These are phyloP conservation scores for Xerophyta viscosa DNA, from an alignment of 106 monocot species.

Conservation along the genomic window DNA sequence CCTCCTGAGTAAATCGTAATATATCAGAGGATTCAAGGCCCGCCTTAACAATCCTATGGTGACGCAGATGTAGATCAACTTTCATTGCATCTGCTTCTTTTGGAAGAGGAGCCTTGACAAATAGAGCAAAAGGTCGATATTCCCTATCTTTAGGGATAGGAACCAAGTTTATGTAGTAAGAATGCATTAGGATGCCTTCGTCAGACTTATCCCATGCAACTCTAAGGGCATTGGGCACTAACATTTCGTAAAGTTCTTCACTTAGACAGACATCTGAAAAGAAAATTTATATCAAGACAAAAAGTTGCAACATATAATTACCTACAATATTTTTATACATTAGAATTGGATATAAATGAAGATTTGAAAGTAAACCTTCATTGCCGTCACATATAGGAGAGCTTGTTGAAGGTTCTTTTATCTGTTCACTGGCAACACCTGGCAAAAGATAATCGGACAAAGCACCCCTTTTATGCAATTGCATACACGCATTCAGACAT, in stretches of 20 bases:
- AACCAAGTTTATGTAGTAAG: slow-evolving; percentile 58
- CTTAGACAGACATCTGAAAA: slow-evolving; percentile 59
- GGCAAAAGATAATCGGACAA: slow-evolving; percentile 86
- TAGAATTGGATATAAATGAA: not conserved
- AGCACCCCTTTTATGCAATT: slow-evolving; percentile 68
- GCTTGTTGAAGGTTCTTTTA: slow-evolving; percentile 9
- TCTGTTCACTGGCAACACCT: slow-evolving; percentile 19
- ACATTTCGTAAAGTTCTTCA: slow-evolving; percentile 77
- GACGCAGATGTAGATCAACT: slow-evolving; percentile 92
- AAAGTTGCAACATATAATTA: no score
- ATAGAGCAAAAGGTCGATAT: slow-evolving; percentile 71
- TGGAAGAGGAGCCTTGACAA: slow-evolving; percentile 57
- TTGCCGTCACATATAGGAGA: slow-evolving; percentile 9
- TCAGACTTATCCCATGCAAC: slow-evolving; percentile 21
- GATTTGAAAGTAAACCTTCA: slow-evolving; percentile 30
- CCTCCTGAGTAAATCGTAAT: slow-evolving; percentile 43
- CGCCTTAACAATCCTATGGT: slow-evolving; percentile 76
- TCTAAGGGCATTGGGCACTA: slow-evolving; percentile 55
- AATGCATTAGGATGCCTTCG: slow-evolving; percentile 26
- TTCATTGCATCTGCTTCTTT: slow-evolving; percentile 73
- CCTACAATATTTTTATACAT: no score
- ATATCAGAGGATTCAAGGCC: slow-evolving; percentile 37
- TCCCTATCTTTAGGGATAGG: slow-evolving; percentile 74
- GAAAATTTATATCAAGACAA: not conserved
- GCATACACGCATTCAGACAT: slow-evolving; percentile 71